Conservation (phyloP, 768 basidiomycete genomes). For the Russula griseocarnosa region DNA sequence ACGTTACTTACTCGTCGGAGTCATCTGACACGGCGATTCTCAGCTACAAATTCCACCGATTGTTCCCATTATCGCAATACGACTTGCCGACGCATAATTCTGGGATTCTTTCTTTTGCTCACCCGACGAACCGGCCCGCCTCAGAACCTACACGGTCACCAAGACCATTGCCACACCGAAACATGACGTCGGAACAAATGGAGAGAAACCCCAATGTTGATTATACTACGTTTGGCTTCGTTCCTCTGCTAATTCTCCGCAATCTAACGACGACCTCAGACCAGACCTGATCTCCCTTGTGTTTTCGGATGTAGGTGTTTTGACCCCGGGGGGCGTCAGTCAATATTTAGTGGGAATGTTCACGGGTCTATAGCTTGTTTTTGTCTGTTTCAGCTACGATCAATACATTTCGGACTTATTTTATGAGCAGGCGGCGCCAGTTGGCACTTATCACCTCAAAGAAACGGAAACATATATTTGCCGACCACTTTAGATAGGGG, state of each 20-base stretch:
- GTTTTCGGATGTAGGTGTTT: constrained; percentile 89
- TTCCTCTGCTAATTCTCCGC: constrained; percentile 2
- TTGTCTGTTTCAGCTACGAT: not conserved
- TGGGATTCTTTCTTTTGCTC: constrained; percentile 66
- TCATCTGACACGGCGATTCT: constrained; percentile 19
- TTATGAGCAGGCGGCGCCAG: not conserved
- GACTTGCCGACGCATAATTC: constrained; percentile 82
- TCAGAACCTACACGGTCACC: constrained; percentile 26
- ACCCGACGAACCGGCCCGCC: constrained; percentile 29
- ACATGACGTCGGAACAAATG: constrained; percentile 81
- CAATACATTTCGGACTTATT: constrained; percentile 9
- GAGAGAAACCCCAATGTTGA: constrained; percentile 85
- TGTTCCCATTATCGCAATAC: constrained; percentile 90
- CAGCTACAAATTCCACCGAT: constrained; percentile 96
- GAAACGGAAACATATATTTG: not conserved
- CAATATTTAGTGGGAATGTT: constrained; percentile 96
- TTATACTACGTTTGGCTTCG: constrained; percentile 70
- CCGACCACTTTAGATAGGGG: not conserved
- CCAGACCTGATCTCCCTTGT: constrained; percentile 93
- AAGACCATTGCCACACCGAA: constrained; percentile 33
- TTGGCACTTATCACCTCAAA: constrained; percentile 5
- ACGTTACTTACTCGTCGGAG: not conserved
- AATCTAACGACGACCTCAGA: constrained; percentile 39
- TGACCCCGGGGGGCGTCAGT: constrained; percentile 90
- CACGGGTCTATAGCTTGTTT: constrained; percentile 49